phyloP scores from a whole-genome alignment of 805 yeast genomes.

The Monosporozyma servazzii region DNA sequence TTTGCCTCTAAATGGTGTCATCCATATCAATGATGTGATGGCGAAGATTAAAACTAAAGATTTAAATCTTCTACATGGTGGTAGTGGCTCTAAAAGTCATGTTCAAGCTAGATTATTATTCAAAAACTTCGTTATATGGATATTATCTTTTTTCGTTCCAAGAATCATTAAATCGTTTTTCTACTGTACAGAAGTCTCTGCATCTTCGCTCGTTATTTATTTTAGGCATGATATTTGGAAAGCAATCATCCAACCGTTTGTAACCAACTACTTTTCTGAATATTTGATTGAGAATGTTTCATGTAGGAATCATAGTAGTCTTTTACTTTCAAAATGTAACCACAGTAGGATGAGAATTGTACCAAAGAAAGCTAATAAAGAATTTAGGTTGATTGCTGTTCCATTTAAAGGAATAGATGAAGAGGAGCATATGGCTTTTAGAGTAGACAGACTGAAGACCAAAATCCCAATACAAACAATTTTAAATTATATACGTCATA shows the following conservation, averaged over 20 bases:
- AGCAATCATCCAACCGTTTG: slow-evolving; percentile 34
- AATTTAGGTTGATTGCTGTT: slow-evolving; percentile 51
- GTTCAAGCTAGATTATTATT: not conserved
- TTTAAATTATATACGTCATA: slow-evolving; percentile 28
- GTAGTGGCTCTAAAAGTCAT: not conserved
- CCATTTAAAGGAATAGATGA: slow-evolving; percentile 37
- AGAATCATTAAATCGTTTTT: slow-evolving; percentile 46
- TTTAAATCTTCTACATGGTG: slow-evolving; percentile 47
- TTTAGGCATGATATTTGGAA: slow-evolving; percentile 57
- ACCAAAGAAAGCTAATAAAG: slow-evolving; percentile 45
- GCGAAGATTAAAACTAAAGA: slow-evolving; percentile 30
- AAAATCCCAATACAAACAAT: slow-evolving; percentile 38
- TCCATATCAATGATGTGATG: slow-evolving; percentile 29
- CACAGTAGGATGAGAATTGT: slow-evolving; percentile 41
- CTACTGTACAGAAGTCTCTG: slow-evolving; percentile 54
- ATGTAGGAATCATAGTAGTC: slow-evolving; percentile 19
- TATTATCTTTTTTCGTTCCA: slow-evolving; percentile 39
- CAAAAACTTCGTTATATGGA: slow-evolving; percentile 43
- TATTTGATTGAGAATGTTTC: slow-evolving; percentile 26
- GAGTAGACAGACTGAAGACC: slow-evolving; percentile 29
- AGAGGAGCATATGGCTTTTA: slow-evolving; percentile 29
- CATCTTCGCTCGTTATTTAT: slow-evolving; percentile 34
- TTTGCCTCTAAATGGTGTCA: slow-evolving; percentile 31
- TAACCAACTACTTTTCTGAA: slow-evolving; percentile 33
- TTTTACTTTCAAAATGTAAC: slow-evolving; percentile 12